Base-by-base conservation (phyloP, 2,329 filamentous ascomycete species). In the Pseudogymnoascus sp. region DNA sequence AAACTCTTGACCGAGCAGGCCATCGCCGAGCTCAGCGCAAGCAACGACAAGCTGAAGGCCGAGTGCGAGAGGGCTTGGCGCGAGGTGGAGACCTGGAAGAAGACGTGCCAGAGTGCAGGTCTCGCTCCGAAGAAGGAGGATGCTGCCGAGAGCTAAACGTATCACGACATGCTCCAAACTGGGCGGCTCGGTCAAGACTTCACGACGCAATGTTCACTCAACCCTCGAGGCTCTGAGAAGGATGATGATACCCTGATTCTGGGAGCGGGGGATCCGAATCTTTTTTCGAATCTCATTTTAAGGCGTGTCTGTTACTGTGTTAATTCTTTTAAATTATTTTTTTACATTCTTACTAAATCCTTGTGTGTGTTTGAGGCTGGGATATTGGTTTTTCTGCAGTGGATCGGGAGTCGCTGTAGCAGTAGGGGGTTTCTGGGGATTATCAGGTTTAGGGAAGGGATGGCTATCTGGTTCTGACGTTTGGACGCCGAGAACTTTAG, bases 1-100 rank as follows among this genome's bases (percentile, higher is more conserved):
- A 97, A 97, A 76, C 82, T 95, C 38, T 81, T 94, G 38, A 93
- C 90, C 0, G 90, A 95, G 75, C 90, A 94, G 72, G 91, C 91
- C 57, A 93, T 95, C 66, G 86, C 87, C 14, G 93, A 97, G 75
- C 84, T 97, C 58, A 93, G 88, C 70, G 82, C 86, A 30, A 92
- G 88, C 65, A 95, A 93, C 69, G 90, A 95, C 68, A 94, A 92
- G 75, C 82, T 93, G 65, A 93, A 93, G 77, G 80, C 81, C 36
- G 90, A 94, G 71, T 89, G 87, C 66, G 87, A 91, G 71, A 80
- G 88, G 35, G 84, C 89, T 20, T 92, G 90, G 78, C 80, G 87
- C 59, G 89, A 93, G 72, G 80, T 88, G 58, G 87, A 91, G 71
- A 86, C 84, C 53, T 93, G 89, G 86, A 92, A 91, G 78, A 83